phyloP scores from a whole-genome alignment of 78 protist species.

The Dictyostelium intermedium region DNA sequence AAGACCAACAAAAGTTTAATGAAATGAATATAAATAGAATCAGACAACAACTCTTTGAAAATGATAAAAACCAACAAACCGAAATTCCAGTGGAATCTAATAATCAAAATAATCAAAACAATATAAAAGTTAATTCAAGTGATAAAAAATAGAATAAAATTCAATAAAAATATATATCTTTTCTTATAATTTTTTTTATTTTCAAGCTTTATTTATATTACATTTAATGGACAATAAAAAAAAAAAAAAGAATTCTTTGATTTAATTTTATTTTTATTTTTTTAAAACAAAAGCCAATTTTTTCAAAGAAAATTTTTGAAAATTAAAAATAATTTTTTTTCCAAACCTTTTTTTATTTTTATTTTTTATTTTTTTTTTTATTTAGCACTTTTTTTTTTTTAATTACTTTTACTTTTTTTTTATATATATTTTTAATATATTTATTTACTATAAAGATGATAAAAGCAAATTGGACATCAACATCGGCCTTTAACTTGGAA shows the following conservation, averaged over 20 bases:
- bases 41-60: not conserved
- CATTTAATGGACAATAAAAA: too few relatives aligned
- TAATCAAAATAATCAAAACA: not conserved
- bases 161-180: not conserved
- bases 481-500: constrained; percentile 36
- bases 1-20: not conserved
- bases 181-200: not conserved
- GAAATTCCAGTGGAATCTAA: not conserved
- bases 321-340: not conserved
- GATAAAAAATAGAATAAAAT: not conserved
- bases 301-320: not conserved
- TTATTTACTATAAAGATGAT: not conserved
- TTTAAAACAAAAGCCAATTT: not conserved
- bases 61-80: not conserved
- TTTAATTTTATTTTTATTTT: not conserved
- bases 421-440: not conserved
- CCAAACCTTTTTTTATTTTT: too few relatives aligned
- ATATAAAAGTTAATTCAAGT: not conserved
- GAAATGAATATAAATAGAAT: not conserved
- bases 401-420: not conserved
- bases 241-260: too few relatives aligned
- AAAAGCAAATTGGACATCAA: constrained; percentile 41
- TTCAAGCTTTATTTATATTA: too few relatives aligned
- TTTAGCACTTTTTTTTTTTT: not conserved
- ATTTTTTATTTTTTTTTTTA: not conserved